Evolutionary conservation across 495 filamentous ascomycete species (phyloP).

Genomic region (Aspergillus cavernicola): DNA sequence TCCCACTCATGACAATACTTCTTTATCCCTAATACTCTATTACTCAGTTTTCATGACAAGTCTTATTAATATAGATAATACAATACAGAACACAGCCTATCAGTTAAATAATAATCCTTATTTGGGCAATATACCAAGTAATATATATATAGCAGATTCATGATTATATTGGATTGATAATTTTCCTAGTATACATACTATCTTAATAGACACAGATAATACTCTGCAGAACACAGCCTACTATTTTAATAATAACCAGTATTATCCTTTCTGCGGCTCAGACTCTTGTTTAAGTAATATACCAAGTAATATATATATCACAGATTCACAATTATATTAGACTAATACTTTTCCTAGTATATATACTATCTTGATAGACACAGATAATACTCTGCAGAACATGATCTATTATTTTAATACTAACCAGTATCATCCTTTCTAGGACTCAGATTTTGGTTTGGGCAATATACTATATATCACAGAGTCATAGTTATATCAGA

Average conservation of each 20-base stretch:
- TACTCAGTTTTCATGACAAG: too few species aligned
- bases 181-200: too few species aligned
- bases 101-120: too few species aligned
- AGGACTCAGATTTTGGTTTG: background rate
- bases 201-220: background rate
- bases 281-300: background rate
- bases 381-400: background rate
- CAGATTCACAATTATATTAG: background rate
- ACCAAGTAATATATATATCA: background rate
- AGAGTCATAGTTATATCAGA: background rate
- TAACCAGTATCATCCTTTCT: background rate
- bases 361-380: background rate
- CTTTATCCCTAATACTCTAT: too few species aligned
- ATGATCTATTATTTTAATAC: background rate
- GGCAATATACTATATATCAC: background rate
- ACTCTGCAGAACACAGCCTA: background rate
- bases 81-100: too few species aligned
- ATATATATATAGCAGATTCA: too few species aligned
- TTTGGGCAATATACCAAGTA: too few species aligned
- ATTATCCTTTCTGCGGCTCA: background rate
- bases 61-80: too few species aligned
- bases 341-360: background rate
- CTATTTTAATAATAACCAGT: background rate
- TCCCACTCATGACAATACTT: too few species aligned
- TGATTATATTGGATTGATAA: too few species aligned